Conservation (phyloP, 139 green algal genomes). For the Picochlorum costavermella region DNA sequence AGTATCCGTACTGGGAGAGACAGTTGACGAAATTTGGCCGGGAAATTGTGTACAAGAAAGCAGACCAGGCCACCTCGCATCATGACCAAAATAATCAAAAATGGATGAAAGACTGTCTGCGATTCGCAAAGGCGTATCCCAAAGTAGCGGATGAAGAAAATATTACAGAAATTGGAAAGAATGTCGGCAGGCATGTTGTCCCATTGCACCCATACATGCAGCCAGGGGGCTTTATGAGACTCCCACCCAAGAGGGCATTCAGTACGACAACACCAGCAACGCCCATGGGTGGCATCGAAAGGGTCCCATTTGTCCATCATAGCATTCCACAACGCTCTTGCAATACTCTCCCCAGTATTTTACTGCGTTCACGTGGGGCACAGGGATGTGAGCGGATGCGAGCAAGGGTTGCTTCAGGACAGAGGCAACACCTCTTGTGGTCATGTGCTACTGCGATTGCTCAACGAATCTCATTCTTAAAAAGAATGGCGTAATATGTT, state of each 20-base stretch:
- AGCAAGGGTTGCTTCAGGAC: too few relatives aligned
- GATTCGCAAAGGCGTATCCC: conserved; percentile 17
- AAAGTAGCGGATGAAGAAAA: conserved; percentile 1
- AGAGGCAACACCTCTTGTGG: too few relatives aligned
- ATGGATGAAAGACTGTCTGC: conserved; percentile 13
- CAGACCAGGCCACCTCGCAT: neutral
- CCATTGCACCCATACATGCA: conserved; percentile 23
- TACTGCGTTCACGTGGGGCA: too few relatives aligned
- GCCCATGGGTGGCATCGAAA: too few relatives aligned
- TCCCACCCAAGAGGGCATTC: neutral
- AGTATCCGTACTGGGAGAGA: conserved; percentile 11
- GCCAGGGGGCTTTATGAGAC: neutral
- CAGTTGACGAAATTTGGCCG: conserved; percentile 25
- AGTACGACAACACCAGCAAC: neutral
- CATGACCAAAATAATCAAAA: neutral
- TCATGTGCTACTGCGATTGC: too few relatives aligned
- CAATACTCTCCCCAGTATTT: too few relatives aligned
- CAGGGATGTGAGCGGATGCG: too few relatives aligned
- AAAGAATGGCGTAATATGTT: too few relatives aligned
- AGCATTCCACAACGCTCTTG: too few relatives aligned
- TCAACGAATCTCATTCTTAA: too few relatives aligned
- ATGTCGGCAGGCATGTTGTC: conserved; percentile 10
- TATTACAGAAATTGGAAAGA: neutral
- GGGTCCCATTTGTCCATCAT: too few relatives aligned
- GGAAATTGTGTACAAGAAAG: conserved; percentile 20